A percentile compares a stretch with the other conserved stretches of the same genome.
Conservation (phyloP, 2,329 filamentous ascomycete species). For the Sclerotinia glacialis region DNA sequence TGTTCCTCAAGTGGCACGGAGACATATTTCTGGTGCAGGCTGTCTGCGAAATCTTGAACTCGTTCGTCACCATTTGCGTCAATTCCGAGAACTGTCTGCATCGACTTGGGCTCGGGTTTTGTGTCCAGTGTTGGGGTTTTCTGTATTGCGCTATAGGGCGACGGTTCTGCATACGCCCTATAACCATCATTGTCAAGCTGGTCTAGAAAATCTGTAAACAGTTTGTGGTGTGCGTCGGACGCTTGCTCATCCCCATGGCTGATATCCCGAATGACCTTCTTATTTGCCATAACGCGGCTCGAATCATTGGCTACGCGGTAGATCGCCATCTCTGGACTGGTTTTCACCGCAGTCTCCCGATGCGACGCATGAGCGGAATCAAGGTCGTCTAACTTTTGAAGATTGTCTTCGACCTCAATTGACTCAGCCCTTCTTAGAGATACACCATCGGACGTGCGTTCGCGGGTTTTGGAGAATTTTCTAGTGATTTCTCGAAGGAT, state of each 20-base stretch:
- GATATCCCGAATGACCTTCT: neutral
- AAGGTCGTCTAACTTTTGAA: no score
- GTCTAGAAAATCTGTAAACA: neutral
- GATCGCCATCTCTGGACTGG: neutral
- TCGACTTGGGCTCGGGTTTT: neutral
- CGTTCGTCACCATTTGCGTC: neutral
- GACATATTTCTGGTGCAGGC: neutral
- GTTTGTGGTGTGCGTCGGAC: neutral
- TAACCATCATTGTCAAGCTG: slow-evolving; percentile 9
- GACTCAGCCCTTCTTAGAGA: neutral
- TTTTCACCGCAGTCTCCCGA: neutral
- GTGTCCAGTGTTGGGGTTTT: neutral
- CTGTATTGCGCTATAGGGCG: neutral
- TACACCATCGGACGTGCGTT: neutral
- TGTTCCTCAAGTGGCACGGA: neutral
- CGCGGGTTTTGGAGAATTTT: neutral
- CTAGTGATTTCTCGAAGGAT: neutral
- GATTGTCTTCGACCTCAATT: neutral
- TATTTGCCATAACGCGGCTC: neutral
- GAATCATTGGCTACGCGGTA: neutral
- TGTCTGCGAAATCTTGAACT: neutral
- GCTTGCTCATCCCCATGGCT: neutral
- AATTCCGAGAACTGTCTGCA: neutral
- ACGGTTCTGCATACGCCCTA: neutral
- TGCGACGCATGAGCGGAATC: neutral